Base-by-base conservation (phyloP, 2,329 filamentous ascomycete genomes). In the Leptodontidium sp. region DNA sequence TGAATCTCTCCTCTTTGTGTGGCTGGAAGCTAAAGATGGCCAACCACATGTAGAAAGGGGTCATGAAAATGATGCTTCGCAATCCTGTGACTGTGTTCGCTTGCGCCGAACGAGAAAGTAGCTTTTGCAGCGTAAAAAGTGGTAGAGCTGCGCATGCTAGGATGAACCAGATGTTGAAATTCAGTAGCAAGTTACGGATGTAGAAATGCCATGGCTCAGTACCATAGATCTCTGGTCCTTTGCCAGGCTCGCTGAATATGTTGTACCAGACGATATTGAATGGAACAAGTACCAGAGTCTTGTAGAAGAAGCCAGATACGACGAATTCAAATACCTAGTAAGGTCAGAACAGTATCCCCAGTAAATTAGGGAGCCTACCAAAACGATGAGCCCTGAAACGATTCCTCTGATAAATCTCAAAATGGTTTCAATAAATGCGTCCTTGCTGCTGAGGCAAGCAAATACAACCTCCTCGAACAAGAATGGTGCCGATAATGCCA, bases 181-280 rank as follows among this genome's bases (percentile, higher is more conserved):
- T 99, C 68, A 99, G 85, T 17, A 91, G 82, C 53, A 99, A 83
- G 76, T 99, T 99, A 75, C 93, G 92, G 75, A 97, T 85, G 80
- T 99, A 99, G 79, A 98, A 99, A 64, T 94, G 91, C 96, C 95
- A 98, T 1, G 95, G 93, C 80, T 99, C 96, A 0, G 93, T 97
- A 55, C 96, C 96, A 76, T 98, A 99, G 45, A 99, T 92, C 66
- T 97, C 88, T 0, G 96, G 96, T 0, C 95, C 96, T 77, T 85
- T 86, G 40, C 90, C 92, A 0, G 88, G 87, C 7, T 89, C 89
- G 8, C 92, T 92, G 78, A 99, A 95, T 53, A 99, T 88, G 78
- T 99, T 99, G 85, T 99, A 99, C 72, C 91, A 88, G 76, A 99
- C 90, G 76, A 99, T 98, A 77, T 98, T 98, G 85, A 93, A 92